These are phyloP conservation scores for Boletus tomentosulus DNA, from an alignment of 768 basidiomycete genomes.

Conservation along the genomic window DNA sequence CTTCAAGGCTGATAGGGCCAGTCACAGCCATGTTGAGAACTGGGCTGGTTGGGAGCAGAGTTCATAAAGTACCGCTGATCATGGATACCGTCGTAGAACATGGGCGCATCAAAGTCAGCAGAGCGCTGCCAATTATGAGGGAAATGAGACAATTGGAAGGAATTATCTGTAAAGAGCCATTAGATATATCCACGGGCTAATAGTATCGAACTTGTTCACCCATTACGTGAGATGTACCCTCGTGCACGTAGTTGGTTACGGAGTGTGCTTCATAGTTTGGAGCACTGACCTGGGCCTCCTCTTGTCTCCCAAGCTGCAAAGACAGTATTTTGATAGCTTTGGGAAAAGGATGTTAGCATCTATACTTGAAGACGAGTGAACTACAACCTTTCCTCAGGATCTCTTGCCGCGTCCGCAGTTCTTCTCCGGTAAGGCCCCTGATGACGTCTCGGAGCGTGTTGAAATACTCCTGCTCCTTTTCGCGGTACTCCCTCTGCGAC, in stretches of 20 bases:
- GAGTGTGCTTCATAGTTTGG: neutral
- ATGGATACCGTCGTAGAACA: neutral
- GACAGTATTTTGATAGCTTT: conserved; percentile 12
- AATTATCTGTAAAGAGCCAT: conserved; percentile 1
- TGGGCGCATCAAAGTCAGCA: neutral
- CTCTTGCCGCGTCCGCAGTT: conserved; percentile 16
- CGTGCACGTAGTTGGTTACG: neutral
- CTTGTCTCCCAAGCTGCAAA: neutral
- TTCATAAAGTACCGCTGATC: neutral
- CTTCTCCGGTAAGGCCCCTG: conserved; percentile 8
- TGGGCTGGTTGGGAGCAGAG: neutral
- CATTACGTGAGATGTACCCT: neutral
- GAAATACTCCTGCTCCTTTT: conserved; percentile 19
- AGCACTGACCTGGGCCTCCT: neutral
- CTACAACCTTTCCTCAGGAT: conserved; percentile 15
- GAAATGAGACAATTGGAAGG: neutral
- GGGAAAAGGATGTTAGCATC: neutral
- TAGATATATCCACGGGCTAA: neutral
- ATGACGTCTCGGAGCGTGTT: conserved; percentile 14
- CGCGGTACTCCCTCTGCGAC: conserved; percentile 21
- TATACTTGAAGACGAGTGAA: neutral
- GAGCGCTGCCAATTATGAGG: neutral
- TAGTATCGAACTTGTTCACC: conserved; percentile 1
- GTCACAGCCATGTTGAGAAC: no score
- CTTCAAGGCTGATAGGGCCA: neutral